Conservation (phyloP, 2,329 filamentous ascomycete genomes). For the Ophioceras dolichostomum region DNA sequence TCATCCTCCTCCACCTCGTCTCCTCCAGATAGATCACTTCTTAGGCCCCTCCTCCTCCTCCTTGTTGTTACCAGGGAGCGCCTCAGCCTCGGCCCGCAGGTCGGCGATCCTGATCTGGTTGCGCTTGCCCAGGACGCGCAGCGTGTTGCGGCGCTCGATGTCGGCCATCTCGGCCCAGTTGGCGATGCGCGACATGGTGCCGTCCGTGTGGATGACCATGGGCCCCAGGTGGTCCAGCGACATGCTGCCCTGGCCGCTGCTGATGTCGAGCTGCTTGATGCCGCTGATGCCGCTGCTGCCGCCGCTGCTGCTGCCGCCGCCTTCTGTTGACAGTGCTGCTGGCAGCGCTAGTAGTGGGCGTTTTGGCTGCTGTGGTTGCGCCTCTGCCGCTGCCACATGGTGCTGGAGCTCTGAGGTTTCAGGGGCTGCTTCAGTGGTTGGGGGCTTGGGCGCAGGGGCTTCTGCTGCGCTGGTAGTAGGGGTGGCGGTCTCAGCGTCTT, state of each 20-base stretch:
- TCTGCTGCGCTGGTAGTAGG: neutral
- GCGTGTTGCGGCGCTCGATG: slow-evolving; percentile 52
- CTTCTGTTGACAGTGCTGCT: neutral
- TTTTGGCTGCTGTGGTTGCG: neutral
- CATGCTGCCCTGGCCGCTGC: slow-evolving; percentile 28
- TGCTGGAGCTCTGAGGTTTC: neutral
- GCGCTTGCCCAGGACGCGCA: slow-evolving; percentile 54
- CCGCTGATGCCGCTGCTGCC: neutral
- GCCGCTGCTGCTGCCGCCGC: too few relatives aligned
- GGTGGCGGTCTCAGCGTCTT: neutral
- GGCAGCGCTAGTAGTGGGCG: neutral
- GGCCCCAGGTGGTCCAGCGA: slow-evolving; percentile 59
- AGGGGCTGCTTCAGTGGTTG: too few relatives aligned
- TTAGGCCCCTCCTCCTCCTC: neutral
- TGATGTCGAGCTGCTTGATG: neutral
- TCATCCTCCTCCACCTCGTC: neutral
- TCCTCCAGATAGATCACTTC: neutral
- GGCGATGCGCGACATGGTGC: slow-evolving; percentile 55
- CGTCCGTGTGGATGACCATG: slow-evolving; percentile 62
- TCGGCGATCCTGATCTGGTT: slow-evolving; percentile 51
- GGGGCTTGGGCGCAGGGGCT: too few relatives aligned
- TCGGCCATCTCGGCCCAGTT: slow-evolving; percentile 66
- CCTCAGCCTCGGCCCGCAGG: slow-evolving; percentile 17
- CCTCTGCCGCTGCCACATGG: neutral
- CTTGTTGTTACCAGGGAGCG: neutral